These are phyloP conservation scores for Moniliella sp. DNA, from an alignment of 1,284 basidiomycete species.

Conservation along the genomic window DNA sequence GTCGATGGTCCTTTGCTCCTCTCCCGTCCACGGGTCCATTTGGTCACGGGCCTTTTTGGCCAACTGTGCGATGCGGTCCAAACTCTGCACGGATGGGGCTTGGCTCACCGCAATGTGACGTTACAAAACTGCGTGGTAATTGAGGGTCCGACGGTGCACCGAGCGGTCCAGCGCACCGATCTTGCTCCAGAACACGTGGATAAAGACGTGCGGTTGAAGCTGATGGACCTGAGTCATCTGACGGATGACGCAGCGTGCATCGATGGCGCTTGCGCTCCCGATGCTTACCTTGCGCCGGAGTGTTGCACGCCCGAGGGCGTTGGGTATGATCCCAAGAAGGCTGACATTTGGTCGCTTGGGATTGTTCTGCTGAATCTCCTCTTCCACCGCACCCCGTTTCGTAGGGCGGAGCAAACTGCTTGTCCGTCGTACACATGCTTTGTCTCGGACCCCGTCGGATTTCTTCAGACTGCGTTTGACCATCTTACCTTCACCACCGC, in stretches of 20 bases:
- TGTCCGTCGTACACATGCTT: constrained; percentile 59
- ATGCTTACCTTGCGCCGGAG: constrained; percentile 96
- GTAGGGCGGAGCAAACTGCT: constrained; percentile 65
- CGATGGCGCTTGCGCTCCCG: constrained; percentile 94
- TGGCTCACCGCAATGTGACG: too few species aligned
- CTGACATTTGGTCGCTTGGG: constrained; percentile 93
- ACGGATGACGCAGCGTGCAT: constrained; percentile 67
- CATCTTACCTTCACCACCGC: constrained; percentile 83
- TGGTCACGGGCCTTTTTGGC: too few species aligned
- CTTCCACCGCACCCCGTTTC: constrained; percentile 95
- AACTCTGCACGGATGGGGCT: too few species aligned
- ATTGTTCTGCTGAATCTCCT: constrained; percentile 97
- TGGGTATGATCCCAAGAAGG: constrained; percentile 80
- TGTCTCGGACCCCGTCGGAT: constrained; percentile 54
- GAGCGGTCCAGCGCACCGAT: too few species aligned
- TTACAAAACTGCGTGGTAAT: too few species aligned
- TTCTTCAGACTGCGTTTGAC: constrained; percentile 70
- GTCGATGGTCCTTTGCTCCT: too few species aligned
- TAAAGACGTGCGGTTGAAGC: too few species aligned
- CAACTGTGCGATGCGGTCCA: too few species aligned
- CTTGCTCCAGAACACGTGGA: too few species aligned
- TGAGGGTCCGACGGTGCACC: too few species aligned
- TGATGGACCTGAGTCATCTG: constrained; percentile 86
- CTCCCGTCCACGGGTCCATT: too few species aligned
- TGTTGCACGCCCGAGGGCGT: too few species aligned